Conservation (phyloP, 371 early-diverging fungal species). For the Mortierella sp. region DNA sequence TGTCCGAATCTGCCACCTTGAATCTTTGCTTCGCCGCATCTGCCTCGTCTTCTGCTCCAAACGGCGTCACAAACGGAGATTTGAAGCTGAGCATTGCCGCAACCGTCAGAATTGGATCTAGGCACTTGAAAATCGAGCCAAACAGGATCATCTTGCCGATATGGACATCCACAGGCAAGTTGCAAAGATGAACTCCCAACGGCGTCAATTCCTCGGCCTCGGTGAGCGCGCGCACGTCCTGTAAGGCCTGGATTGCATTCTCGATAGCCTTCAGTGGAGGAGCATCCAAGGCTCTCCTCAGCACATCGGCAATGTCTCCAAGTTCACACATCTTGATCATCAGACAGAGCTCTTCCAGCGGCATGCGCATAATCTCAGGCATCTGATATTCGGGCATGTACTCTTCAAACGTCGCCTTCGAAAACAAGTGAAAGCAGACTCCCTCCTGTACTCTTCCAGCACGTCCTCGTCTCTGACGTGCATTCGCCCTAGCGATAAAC, state of each 20-base stretch:
- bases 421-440: slow-evolving; percentile 79
- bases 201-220: slow-evolving; percentile 80
- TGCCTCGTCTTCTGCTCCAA: slow-evolving; percentile 74
- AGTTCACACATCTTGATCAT: slow-evolving; percentile 73
- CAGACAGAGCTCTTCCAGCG: slow-evolving; percentile 80
- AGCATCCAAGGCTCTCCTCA: slow-evolving; percentile 79
- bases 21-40: slow-evolving; percentile 65
- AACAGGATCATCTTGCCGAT: slow-evolving; percentile 85
- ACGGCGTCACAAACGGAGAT: slow-evolving; percentile 77
- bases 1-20: slow-evolving; percentile 75
- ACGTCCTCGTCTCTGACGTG: slow-evolving; percentile 90
- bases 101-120: slow-evolving; percentile 79
- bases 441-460: slow-evolving; percentile 94
- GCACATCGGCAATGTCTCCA: slow-evolving; percentile 67
- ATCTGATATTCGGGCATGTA: slow-evolving; percentile 74
- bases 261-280: slow-evolving; percentile 78
- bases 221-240: slow-evolving; percentile 65
- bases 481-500: slow-evolving; percentile 85
- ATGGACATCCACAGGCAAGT: slow-evolving; percentile 82
- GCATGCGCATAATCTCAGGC: slow-evolving; percentile 81
- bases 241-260: slow-evolving; percentile 70
- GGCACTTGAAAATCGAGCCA: slow-evolving; percentile 75
- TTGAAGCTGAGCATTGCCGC: slow-evolving; percentile 74
- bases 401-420: slow-evolving; percentile 60
- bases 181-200: slow-evolving; percentile 86